Conservation (phyloP, 2,329 filamentous ascomycete species). For the Elsinoe ampelina region DNA sequence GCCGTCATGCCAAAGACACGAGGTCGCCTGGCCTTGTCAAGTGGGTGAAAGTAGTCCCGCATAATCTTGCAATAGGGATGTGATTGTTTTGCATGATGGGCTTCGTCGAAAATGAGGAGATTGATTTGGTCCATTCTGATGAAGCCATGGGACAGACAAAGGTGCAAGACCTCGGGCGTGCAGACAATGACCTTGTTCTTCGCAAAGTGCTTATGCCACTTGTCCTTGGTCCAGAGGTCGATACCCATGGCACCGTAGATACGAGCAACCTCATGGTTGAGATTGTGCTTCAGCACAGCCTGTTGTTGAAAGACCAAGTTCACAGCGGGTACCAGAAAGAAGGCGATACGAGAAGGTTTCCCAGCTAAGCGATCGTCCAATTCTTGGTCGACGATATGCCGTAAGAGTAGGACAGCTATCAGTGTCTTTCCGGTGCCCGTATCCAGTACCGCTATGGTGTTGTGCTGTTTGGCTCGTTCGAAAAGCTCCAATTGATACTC, state of each 20-base stretch:
- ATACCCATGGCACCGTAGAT: constrained; percentile 63
- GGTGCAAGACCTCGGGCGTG: constrained; percentile 76
- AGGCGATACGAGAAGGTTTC: constrained; percentile 56
- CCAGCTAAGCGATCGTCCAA: constrained; percentile 57
- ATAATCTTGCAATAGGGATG: constrained; percentile 86
- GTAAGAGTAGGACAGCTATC: constrained; percentile 81
- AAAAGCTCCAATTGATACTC: constrained; percentile 92
- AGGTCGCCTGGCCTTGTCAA: constrained; percentile 46
- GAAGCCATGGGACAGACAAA: constrained; percentile 70
- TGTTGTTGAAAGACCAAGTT: constrained; percentile 85
- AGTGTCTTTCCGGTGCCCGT: constrained; percentile 95
- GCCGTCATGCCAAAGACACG: constrained; percentile 94
- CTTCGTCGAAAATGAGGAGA: constrained; percentile 88
- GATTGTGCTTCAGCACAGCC: constrained; percentile 68
- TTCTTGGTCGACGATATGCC: constrained; percentile 67
- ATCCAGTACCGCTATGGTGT: constrained; percentile 86
- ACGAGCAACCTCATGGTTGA: constrained; percentile 63
- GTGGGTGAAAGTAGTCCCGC: constrained; percentile 65
- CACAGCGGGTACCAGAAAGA: constrained; percentile 83
- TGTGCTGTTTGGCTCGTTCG: constrained; percentile 72
- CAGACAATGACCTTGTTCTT: constrained; percentile 81
- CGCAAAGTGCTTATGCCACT: constrained; percentile 50
- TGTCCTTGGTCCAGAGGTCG: constrained; percentile 51
- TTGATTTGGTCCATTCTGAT: constrained; percentile 76
- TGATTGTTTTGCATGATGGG: constrained; percentile 89